These are phyloP conservation scores for Pseudonectria foliicola DNA, from an alignment of 2,329 filamentous ascomycete species.

Conservation along the genomic window DNA sequence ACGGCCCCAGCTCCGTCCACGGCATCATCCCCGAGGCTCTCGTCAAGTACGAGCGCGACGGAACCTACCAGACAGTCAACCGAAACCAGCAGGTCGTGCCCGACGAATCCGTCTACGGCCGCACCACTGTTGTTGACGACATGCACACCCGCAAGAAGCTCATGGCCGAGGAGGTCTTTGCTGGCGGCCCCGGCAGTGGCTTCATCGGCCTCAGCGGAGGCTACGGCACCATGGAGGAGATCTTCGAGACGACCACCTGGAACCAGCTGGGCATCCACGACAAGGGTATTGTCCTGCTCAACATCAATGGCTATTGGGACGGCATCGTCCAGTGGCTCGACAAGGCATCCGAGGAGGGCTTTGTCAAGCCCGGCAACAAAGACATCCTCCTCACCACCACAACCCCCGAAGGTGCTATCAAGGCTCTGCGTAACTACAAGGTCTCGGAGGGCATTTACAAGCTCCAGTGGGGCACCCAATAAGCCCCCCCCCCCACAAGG, in stretches of 20 bases:
- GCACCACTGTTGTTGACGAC: conserved; percentile 81
- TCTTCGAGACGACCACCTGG: conserved; percentile 89
- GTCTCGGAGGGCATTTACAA: conserved; percentile 69
- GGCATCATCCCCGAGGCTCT: conserved; percentile 89
- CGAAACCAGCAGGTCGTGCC: conserved; percentile 50
- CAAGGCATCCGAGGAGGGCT: conserved; percentile 67
- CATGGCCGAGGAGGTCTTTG: conserved; percentile 84
- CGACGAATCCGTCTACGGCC: conserved; percentile 62
- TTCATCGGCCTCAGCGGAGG: conserved; percentile 87
- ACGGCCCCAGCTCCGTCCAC: conserved; percentile 75
- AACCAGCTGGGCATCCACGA: conserved; percentile 93
- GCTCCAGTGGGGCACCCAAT: conserved; percentile 71
- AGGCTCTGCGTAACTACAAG: conserved; percentile 65
- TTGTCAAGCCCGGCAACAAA: conserved; percentile 64
- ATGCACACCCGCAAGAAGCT: conserved; percentile 95
- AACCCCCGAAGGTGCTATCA: conserved; percentile 64
- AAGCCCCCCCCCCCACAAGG: no score
- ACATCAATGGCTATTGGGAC: conserved; percentile 88
- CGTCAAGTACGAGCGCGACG: conserved; percentile 67
- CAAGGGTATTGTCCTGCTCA: conserved; percentile 71
- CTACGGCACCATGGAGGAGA: conserved; percentile 92
- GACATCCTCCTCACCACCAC: conserved; percentile 73
- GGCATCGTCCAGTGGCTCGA: conserved; percentile 76
- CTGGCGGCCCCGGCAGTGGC: conserved; percentile 72
- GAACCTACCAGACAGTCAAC: conserved; percentile 41